Percentiles rank a stretch among this genome's conserved stretches.
phyloP scores from a whole-genome alignment of 305 asterid genomes.

The Ajuga reptans region DNA sequence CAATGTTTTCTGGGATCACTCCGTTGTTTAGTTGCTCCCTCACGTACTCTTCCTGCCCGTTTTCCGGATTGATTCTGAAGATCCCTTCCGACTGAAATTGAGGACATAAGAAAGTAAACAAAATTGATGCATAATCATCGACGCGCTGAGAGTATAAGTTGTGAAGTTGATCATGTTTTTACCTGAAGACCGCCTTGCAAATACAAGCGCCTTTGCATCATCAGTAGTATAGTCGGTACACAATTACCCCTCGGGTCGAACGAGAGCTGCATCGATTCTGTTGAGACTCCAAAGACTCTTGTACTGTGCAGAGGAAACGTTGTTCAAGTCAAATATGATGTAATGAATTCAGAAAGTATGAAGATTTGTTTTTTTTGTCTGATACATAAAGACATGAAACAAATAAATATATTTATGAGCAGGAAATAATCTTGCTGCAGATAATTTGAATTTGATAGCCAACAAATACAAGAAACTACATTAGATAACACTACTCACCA shows the following conservation, averaged over 20 bases:
- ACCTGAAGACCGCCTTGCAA: conserved; percentile 85
- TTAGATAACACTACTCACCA: no score
- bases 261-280: conserved; percentile 94
- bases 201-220: conserved; percentile 88
- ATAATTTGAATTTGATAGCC: neutral
- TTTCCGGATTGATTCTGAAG: conserved; percentile 84
- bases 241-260: conserved; percentile 82
- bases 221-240: conserved; percentile 75
- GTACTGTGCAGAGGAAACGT: conserved; percentile 35
- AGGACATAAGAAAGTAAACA: neutral
- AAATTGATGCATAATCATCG: neutral
- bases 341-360: no score
- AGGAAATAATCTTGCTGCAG: no score
- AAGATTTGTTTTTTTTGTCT: no score
- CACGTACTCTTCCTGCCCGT: conserved; percentile 74
- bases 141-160: neutral
- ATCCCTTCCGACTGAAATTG: conserved; percentile 76
- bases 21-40: conserved; percentile 75
- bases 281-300: conserved; percentile 88
- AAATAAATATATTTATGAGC: no score
- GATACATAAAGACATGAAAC: no score
- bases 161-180: neutral
- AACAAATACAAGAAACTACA: neutral
- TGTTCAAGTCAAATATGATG: neutral
- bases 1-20: conserved; percentile 60